Conservation (phyloP, 768 basidiomycete species). For the Lyophyllum atratum region DNA sequence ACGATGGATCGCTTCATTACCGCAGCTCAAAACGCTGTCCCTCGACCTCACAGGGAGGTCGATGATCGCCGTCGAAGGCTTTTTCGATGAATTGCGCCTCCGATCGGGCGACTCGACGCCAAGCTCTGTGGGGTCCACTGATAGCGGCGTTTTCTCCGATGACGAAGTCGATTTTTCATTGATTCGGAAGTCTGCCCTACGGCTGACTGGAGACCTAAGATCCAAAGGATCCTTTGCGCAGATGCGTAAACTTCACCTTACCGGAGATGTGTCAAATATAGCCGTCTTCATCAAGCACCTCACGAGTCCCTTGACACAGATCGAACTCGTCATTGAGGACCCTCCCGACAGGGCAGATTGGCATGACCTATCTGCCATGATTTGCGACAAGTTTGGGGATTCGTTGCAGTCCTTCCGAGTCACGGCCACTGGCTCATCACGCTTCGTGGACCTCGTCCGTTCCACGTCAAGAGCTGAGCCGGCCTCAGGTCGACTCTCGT, state of each 20-base stretch:
- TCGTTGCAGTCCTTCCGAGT: slow-evolving; percentile 64
- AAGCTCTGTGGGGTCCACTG: slow-evolving; percentile 63
- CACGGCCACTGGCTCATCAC: slow-evolving; percentile 66
- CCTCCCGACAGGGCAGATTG: slow-evolving; percentile 75
- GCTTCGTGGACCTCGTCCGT: slow-evolving; percentile 80
- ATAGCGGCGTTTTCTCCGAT: slow-evolving; percentile 77
- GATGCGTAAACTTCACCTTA: slow-evolving; percentile 63
- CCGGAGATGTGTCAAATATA: slow-evolving; percentile 70
- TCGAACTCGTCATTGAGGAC: slow-evolving; percentile 80
- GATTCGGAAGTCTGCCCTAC: slow-evolving; percentile 68
- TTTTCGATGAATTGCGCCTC: slow-evolving; percentile 69
- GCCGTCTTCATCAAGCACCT: slow-evolving; percentile 73
- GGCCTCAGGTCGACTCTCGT: slow-evolving; percentile 58
- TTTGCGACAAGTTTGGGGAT: slow-evolving; percentile 62
- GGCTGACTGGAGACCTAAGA: slow-evolving; percentile 61
- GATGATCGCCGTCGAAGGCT: slow-evolving; percentile 72
- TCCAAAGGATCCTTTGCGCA: slow-evolving; percentile 58
- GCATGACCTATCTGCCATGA: slow-evolving; percentile 66
- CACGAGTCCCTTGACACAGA: slow-evolving; percentile 59
- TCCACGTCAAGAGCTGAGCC: slow-evolving; percentile 70
- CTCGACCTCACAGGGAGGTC: slow-evolving; percentile 73
- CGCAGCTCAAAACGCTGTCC: slow-evolving; percentile 61
- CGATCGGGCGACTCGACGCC: slow-evolving; percentile 74
- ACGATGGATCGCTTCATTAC: slow-evolving; percentile 69
- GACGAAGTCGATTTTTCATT: slow-evolving; percentile 80